Percentiles rank a stretch among this genome's conserved stretches.
Conservation (phyloP, 2,329 filamentous ascomycete genomes). For the Sarocladium oryzae region DNA sequence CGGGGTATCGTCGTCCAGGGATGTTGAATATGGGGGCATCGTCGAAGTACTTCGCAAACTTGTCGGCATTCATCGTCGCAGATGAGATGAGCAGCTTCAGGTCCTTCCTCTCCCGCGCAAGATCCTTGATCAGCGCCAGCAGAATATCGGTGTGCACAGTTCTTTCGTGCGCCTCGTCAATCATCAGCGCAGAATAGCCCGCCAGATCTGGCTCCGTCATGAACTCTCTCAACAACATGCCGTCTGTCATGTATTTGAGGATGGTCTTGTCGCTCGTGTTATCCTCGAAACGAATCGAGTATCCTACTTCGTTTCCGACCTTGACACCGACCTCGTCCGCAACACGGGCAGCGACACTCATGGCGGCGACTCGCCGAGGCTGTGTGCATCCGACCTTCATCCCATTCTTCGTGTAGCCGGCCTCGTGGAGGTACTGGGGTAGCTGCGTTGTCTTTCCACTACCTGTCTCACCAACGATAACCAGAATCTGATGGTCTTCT, state of each 20-base stretch:
- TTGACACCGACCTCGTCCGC: constrained; percentile 90
- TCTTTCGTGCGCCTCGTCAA: constrained; percentile 95
- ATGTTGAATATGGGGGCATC: constrained; percentile 93
- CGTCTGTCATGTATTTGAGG: constrained; percentile 95
- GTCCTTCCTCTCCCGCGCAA: constrained; percentile 75
- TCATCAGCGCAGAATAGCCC: constrained; percentile 84
- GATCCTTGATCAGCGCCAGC: constrained; percentile 80
- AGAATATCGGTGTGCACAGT: constrained; percentile 88
- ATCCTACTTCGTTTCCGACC: constrained; percentile 87
- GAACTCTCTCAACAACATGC: constrained; percentile 86
- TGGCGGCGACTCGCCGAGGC: constrained; percentile 88
- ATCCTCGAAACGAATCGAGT: constrained; percentile 92
- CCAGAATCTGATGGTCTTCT: constrained; percentile 77
- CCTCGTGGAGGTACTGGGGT: constrained; percentile 88
- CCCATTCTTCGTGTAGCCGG: constrained; percentile 77
- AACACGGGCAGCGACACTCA: constrained; percentile 95
- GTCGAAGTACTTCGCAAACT: constrained; percentile 88
- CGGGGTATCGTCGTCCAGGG: constrained; percentile 79
- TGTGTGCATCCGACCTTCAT: constrained; percentile 91
- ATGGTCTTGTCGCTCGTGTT: constrained; percentile 85
- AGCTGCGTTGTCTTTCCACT: constrained; percentile 94
- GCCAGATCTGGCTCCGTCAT: constrained; percentile 80
- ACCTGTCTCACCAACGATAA: constrained; percentile 92
- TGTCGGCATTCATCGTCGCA: constrained; percentile 88
- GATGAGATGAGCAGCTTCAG: constrained; percentile 88